Evolutionary conservation across 202 grass and related monocot species (phyloP), one percentile per base, ranked within the genome.

Genomic region (Eragrostis tef): DNA sequence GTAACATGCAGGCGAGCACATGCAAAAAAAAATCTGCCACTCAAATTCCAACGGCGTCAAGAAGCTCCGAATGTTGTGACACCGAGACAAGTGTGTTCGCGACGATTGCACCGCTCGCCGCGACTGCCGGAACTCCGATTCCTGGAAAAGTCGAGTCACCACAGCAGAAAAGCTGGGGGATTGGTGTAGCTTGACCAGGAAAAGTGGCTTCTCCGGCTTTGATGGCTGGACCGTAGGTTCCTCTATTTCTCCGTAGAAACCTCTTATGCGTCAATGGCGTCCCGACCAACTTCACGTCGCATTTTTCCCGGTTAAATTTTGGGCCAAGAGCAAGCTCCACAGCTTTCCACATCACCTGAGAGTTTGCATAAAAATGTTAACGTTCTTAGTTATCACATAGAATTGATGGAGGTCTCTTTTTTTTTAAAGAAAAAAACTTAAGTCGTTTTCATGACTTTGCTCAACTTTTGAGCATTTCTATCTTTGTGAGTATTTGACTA

Each of bases 131-230:
- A n/a, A 98, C 92, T 39, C 96, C 95, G 2, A 98, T 98, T 65
- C 96, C 96, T 7, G 96, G 96, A 50, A 98, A 98, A 58, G 96
- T 95, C 1, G 96, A 95, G 75, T 98, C 92, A 9, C 95, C 95
- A 6, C 95, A 98, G 87, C 96, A 98, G 77, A 95, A 98, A 11
- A 98, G 87, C 79, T 93, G 92, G 27, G 87, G 92, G 26, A 98
- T 85, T 7, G 90, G 88, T 41, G 95, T 98, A 66, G 92, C 80
- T 60, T 98, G 95, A 64, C 95, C 95, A 0, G 92, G 95, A 84
- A 98, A 98, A 24, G 92, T 89, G 41, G 80, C 96, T 60, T 98
- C 85, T 78, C 92, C 96, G 1, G 96, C 96, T 85, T 91, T 99
- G 67, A 99, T 95, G 59, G 92, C 96, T 14, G 96, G 96, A 43